phyloP scores from a whole-genome alignment of 2,329 filamentous ascomycete species.

The Diaporthe helianthi region DNA sequence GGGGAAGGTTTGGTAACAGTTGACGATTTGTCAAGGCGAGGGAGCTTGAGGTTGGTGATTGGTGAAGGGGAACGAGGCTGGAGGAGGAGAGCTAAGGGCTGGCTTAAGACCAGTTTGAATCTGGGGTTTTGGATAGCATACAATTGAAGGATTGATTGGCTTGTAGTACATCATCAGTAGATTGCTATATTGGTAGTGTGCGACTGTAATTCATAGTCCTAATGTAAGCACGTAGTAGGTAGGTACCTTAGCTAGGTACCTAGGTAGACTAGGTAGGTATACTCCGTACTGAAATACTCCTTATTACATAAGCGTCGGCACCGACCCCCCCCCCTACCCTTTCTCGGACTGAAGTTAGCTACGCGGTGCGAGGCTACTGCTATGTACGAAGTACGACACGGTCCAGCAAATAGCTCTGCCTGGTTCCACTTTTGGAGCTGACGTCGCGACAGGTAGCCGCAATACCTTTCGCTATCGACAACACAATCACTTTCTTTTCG shows the following conservation, averaged over 20 bases:
- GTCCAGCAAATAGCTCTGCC: constrained; percentile 23
- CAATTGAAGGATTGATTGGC: too few species aligned
- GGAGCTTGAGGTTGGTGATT: neutral
- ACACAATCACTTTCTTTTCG: neutral
- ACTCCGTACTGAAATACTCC: too few species aligned
- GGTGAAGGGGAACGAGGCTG: too few species aligned
- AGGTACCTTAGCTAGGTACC: too few species aligned
- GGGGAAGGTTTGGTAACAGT: neutral
- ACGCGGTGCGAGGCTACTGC: constrained; percentile 23
- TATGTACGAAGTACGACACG: constrained; percentile 16
- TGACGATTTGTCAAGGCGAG: neutral
- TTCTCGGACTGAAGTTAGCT: neutral
- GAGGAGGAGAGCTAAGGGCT: neutral
- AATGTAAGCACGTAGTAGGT: too few species aligned
- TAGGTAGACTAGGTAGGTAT: too few species aligned
- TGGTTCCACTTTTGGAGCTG: constrained; percentile 26
- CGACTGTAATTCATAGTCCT: too few species aligned
- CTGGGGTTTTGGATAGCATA: too few species aligned
- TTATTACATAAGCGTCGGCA: constrained; percentile 10
- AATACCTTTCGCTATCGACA: neutral
- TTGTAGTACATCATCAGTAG: too few species aligned
- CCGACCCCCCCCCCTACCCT: neutral
- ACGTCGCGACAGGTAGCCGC: constrained; percentile 13
- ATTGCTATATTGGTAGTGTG: too few species aligned
- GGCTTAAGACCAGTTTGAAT: neutral